Percentiles rank a stretch among this genome's conserved stretches.
Evolutionary conservation across 345 rosid genomes (phyloP).

Genomic region (Hypericum androsaemum): DNA sequence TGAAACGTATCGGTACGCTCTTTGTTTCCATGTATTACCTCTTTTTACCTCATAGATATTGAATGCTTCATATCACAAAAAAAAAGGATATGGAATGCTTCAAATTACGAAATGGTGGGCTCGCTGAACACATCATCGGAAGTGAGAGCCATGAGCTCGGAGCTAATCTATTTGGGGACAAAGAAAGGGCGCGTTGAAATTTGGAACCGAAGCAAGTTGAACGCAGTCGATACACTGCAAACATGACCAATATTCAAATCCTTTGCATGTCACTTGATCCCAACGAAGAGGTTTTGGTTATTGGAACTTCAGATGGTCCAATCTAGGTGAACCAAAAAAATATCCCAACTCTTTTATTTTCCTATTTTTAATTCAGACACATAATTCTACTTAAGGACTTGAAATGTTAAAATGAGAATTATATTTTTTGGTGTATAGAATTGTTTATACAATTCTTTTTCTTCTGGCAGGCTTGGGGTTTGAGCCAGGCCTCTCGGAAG

Average conservation of each 20-base stretch:
- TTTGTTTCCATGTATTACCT: too few relatives aligned
- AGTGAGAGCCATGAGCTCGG: conserved; percentile 45
- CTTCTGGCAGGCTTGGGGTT: too few relatives aligned
- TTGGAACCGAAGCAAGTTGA: conserved; percentile 51
- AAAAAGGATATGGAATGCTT: conserved; percentile 53
- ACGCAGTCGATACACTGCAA: conserved; percentile 35
- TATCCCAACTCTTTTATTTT: not conserved
- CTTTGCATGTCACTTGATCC: conserved; percentile 41
- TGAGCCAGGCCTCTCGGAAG: too few relatives aligned
- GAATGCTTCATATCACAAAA: too few relatives aligned
- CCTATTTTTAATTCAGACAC: not conserved
- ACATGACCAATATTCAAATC: conserved; percentile 29
- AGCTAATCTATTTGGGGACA: conserved; percentile 51
- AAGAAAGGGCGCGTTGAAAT: conserved; percentile 50
- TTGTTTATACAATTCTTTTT: too few relatives aligned
- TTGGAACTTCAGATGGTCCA: conserved; percentile 55
- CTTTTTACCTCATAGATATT: conserved; percentile 14
- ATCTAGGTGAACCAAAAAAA: conserved; percentile 39
- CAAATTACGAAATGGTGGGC: conserved; percentile 36
- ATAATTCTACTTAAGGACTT: too few relatives aligned
- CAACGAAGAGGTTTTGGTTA: conserved; percentile 40
- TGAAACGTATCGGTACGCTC: too few relatives aligned
- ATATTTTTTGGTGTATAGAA: too few relatives aligned
- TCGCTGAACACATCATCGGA: conserved; percentile 33
- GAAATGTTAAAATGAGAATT: too few relatives aligned